Conservation (phyloP, 768 basidiomycete genomes). For the Mrakia blollopis region DNA sequence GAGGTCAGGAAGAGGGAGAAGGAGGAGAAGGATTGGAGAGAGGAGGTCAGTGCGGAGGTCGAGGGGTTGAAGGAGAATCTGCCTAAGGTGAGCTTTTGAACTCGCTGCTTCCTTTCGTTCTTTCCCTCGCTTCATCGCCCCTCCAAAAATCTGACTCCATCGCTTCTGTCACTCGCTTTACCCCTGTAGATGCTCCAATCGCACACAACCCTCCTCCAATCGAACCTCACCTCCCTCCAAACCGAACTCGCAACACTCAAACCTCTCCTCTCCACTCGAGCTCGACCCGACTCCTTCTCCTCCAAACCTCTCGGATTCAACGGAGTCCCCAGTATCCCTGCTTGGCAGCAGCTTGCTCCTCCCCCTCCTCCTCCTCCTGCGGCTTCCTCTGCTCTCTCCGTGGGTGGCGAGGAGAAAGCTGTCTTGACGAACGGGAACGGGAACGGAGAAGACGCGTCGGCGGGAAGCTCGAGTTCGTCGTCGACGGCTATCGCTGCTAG, state of each 20-base stretch:
- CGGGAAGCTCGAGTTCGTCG: neutral
- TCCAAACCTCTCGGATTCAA: slow-evolving; percentile 6
- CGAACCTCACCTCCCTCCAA: slow-evolving; percentile 29
- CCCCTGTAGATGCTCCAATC: slow-evolving; percentile 24
- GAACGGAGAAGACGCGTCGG: neutral
- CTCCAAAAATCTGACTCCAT: neutral
- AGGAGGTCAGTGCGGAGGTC: slow-evolving; percentile 85
- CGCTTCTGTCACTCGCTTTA: neutral
- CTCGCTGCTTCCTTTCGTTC: neutral
- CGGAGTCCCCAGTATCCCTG: slow-evolving; percentile 15
- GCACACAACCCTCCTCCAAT: slow-evolving; percentile 25
- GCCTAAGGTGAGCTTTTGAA: slow-evolving; percentile 61
- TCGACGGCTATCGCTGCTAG: neutral
- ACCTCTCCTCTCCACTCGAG: slow-evolving; percentile 19
- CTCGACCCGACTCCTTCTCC: neutral
- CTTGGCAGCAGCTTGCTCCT: slow-evolving; percentile 24
- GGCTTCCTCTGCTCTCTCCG: no score
- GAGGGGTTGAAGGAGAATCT: slow-evolving; percentile 85
- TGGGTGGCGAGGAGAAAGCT: neutral
- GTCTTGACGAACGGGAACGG: neutral
- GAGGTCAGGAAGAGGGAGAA: slow-evolving; percentile 74
- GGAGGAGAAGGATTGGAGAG: slow-evolving; percentile 78
- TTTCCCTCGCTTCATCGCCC: neutral
- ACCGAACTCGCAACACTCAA: slow-evolving; percentile 28
- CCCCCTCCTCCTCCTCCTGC: neutral